phyloP scores from a whole-genome alignment of 129 eudicot species.

The Lactuca sativa region DNA sequence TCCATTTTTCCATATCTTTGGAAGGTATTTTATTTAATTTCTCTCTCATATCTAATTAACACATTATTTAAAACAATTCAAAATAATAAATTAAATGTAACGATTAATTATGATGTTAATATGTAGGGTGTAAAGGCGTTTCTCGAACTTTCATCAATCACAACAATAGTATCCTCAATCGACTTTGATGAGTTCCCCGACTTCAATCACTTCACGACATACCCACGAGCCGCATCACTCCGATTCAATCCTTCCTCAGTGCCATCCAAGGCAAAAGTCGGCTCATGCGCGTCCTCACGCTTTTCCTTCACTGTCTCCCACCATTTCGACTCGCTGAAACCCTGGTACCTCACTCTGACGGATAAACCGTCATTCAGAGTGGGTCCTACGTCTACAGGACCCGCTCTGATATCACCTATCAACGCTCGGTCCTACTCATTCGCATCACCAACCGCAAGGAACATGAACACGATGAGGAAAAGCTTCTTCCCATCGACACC shows the following conservation, averaged over 20 bases:
- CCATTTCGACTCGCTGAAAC: slow-evolving; percentile 81
- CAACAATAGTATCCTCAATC: slow-evolving; percentile 65
- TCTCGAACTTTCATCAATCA: slow-evolving; percentile 69
- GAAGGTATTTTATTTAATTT: slow-evolving; percentile 59
- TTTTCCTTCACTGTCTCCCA: slow-evolving; percentile 91
- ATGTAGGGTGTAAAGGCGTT: slow-evolving; percentile 89
- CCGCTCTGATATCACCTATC: slow-evolving; percentile 61
- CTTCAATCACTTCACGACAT: slow-evolving; percentile 60
- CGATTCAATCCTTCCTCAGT: slow-evolving; percentile 67
- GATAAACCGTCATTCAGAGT: slow-evolving; percentile 75
- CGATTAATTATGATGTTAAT: background rate
- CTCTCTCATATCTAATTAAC: background rate
- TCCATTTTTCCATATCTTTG: slow-evolving; percentile 90
- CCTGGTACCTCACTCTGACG: slow-evolving; percentile 82
- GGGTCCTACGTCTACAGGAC: slow-evolving; percentile 70
- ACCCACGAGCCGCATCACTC: slow-evolving; percentile 82
- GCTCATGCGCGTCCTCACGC: slow-evolving; percentile 76
- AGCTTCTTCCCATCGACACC: slow-evolving; percentile 88
- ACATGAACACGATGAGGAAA: slow-evolving; percentile 39
- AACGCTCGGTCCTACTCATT: slow-evolving; percentile 74
- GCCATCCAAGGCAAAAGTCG: slow-evolving; percentile 54
- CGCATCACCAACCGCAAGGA: slow-evolving; percentile 62
- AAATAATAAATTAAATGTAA: too few relatives aligned
- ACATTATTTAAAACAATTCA: background rate
- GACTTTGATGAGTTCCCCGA: slow-evolving; percentile 79